A percentile compares a stretch with the other conserved stretches of the same genome.
These are phyloP conservation scores for Apophysomyces sp. DNA, from an alignment of 371 early-diverging fungal genomes.

Conservation along the genomic window DNA sequence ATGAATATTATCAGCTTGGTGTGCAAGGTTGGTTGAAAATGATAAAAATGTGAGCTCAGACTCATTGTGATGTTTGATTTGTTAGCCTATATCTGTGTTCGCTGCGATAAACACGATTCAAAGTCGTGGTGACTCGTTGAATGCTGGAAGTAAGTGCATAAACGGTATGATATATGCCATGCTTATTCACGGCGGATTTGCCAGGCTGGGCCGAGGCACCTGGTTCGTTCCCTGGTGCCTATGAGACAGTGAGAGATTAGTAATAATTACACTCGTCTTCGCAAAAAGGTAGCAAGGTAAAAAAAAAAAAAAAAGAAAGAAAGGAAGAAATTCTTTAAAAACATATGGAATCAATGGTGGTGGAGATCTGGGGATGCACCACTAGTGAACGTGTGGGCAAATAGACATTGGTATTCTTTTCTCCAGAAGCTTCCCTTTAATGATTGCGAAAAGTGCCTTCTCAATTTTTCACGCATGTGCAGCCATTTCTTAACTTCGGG, in stretches of 20 bases:
- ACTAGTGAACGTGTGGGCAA: too few species aligned
- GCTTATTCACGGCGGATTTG: neutral
- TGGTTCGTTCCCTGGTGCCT: slow-evolving; percentile 48
- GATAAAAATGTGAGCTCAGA: neutral
- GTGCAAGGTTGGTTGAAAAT: slow-evolving; percentile 31
- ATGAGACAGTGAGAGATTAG: slow-evolving; percentile 50
- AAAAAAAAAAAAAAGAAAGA: too few species aligned
- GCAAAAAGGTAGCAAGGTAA: too few species aligned
- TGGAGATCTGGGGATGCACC: too few species aligned
- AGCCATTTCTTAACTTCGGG: too few species aligned
- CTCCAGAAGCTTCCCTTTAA: too few species aligned
- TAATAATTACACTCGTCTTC: too few species aligned
- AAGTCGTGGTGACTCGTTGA: slow-evolving; percentile 44
- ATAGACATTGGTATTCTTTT: too few species aligned
- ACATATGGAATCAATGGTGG: too few species aligned
- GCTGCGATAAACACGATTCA: slow-evolving; percentile 39
- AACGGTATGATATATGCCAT: neutral
- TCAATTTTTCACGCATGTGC: too few species aligned
- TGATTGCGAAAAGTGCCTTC: too few species aligned
- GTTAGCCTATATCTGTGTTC: slow-evolving; percentile 44
- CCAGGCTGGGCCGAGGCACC: slow-evolving; percentile 50
- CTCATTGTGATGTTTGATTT: neutral
- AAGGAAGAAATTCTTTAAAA: too few species aligned
- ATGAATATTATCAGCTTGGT: slow-evolving; percentile 47
- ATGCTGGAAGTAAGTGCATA: slow-evolving; percentile 28